phyloP scores from a whole-genome alignment of 768 basidiomycete genomes.

The Trametes cubensis region DNA sequence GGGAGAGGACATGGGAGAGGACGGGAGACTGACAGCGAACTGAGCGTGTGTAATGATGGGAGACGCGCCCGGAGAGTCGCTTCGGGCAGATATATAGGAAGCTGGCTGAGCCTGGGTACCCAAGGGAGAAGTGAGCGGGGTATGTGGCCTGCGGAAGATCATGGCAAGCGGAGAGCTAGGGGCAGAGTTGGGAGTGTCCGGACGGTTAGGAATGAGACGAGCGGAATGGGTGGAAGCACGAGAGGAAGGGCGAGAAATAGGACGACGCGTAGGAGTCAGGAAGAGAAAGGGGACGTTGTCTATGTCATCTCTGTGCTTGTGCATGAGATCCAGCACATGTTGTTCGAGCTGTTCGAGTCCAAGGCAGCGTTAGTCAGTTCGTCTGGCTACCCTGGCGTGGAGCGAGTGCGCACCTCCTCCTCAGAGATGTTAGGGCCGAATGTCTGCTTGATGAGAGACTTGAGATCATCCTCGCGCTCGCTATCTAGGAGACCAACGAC shows the following conservation, averaged over 20 bases:
- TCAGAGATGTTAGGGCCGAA: slow-evolving; percentile 60
- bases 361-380: slow-evolving; percentile 4
- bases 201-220: slow-evolving; percentile 61
- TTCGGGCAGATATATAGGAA: slow-evolving; percentile 60
- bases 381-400: background rate
- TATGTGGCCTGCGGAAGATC: slow-evolving; percentile 78
- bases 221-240: slow-evolving; percentile 72
- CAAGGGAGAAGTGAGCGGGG: slow-evolving; percentile 76
- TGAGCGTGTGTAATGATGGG: slow-evolving; percentile 70
- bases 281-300: slow-evolving; percentile 82
- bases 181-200: slow-evolving; percentile 75
- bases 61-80: slow-evolving; percentile 63
- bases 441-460: slow-evolving; percentile 67
- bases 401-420: slow-evolving; percentile 54
- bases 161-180: slow-evolving; percentile 77
- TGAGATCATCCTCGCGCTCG: slow-evolving; percentile 88
- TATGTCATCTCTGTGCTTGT: slow-evolving; percentile 87
- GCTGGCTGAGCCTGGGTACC: slow-evolving; percentile 51
- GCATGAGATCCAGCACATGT: slow-evolving; percentile 92
- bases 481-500: slow-evolving; percentile 74
- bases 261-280: slow-evolving; percentile 77
- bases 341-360: slow-evolving; percentile 68
- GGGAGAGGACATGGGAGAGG: slow-evolving; percentile 84
- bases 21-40: slow-evolving; percentile 78
- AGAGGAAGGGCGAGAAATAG: slow-evolving; percentile 79